Conservation (phyloP, 148 eudicot species). For the Gaultheria prostrata region DNA sequence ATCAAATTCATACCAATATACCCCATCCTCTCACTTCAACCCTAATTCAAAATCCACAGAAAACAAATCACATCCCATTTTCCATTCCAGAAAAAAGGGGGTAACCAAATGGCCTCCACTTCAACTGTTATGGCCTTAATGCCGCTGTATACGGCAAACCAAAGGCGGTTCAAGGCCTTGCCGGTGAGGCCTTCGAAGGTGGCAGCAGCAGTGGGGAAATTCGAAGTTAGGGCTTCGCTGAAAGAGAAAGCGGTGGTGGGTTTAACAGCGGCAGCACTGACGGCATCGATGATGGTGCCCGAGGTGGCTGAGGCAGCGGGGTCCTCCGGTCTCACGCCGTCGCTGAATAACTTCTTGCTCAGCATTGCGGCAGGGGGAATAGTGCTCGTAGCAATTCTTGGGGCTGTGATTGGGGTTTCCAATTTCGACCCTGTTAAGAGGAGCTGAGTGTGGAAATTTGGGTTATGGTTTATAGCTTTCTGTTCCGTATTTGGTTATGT, state of each 20-base stretch:
- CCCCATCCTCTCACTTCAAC: slow-evolving; percentile 10
- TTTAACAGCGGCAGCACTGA: slow-evolving; percentile 37
- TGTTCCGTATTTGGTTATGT: neutral
- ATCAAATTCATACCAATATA: slow-evolving; percentile 10
- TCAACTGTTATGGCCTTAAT: slow-evolving; percentile 32
- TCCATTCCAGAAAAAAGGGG: neutral
- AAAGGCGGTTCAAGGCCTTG: slow-evolving; percentile 36
- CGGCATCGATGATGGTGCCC: slow-evolving; percentile 44
- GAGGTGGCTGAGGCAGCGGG: slow-evolving; percentile 53
- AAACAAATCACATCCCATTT: neutral
- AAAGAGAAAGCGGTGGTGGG: slow-evolving; percentile 43
- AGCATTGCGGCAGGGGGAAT: slow-evolving; percentile 48
- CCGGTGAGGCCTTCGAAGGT: slow-evolving; percentile 25
- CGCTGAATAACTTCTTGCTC: slow-evolving; percentile 59
- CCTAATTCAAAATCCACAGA: neutral
- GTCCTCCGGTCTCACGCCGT: slow-evolving; percentile 32
- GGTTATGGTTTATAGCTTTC: neutral
- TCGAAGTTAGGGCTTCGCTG: slow-evolving; percentile 35
- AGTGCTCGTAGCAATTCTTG: slow-evolving; percentile 32
- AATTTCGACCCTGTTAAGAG: slow-evolving; percentile 59
- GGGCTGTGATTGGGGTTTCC: slow-evolving; percentile 42
- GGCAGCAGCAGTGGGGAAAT: slow-evolving; percentile 20
- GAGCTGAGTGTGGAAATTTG: slow-evolving; percentile 22
- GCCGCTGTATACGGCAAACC: slow-evolving; percentile 33
- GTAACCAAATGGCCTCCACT: slow-evolving; percentile 39